Evolutionary conservation across 2,329 filamentous ascomycete species (phyloP), one percentile per base, ranked within the genome.

Genomic region (Exserohilum turcica): DNA sequence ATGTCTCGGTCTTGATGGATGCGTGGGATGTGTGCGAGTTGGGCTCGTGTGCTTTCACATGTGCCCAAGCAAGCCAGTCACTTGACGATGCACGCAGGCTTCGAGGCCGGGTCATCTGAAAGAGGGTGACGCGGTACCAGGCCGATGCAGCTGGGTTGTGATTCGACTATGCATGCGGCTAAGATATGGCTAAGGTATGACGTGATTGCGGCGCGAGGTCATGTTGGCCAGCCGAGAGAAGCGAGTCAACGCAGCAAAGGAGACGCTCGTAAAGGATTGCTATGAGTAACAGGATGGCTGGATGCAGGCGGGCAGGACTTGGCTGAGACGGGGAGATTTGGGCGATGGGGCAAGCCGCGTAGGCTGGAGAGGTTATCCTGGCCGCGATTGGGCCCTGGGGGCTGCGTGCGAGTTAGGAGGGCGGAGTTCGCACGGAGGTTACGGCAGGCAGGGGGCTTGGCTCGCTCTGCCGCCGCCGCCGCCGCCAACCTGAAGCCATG

Each of bases 361-460:
- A 50, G 46, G 32, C 43, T 24, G 21, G 48, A 53, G 53, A 37
- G 38, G 43, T 50, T 29, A 43, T 37, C 35, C 39, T 15, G 42
- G 37, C 45, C 29, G 52, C 53, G 19, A 59, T 59, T 59, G 56
- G 56, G 29, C 45, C 38, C 42, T 46, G 43, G 38, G 44, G 28
- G 48, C 46, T 48, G 39, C 32, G 40, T 43, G 44, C 9, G 10
- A 44, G 31, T 29, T 18, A 44, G 42, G 13, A 21, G 13, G n/a
- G 37, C 47, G 38, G 47, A 43, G 38, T 49, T 49, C 39, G 38
- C 27, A 32, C 47, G 46, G 40, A 44, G 45, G 45, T 27, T 44
- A 49, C 51, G 43, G 54, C 46, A 50, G 45, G 33, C 52, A 58
- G 52, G 53, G 51, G 58, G 52, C 54, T 60, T 48, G 54, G 54